Percentiles rank a stretch among this genome's conserved stretches.
phyloP scores from a whole-genome alignment of 306 rosid genomes.

The Cicer arietinum region DNA sequence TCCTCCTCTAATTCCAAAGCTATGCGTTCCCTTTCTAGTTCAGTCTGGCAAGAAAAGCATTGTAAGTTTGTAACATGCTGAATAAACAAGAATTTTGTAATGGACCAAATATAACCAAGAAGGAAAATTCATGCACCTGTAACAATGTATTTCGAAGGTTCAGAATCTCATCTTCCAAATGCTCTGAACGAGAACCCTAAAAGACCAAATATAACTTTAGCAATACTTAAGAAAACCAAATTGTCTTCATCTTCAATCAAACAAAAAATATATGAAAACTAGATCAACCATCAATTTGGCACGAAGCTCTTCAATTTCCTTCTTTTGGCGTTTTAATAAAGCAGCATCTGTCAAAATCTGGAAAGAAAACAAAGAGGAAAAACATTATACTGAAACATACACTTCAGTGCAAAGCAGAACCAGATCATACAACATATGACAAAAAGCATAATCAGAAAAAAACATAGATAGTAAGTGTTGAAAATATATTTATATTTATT shows the following conservation, averaged over 20 bases:
- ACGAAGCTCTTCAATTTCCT: conserved; percentile 92
- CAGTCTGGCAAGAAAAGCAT: conserved; percentile 61
- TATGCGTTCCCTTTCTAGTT: conserved; percentile 93
- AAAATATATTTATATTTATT: no score
- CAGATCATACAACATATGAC: conserved; percentile 28
- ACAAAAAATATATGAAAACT: conserved; percentile 29
- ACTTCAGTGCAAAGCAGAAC: conserved; percentile 37
- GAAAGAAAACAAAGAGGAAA: conserved; percentile 33
- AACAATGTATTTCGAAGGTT: conserved; percentile 86
- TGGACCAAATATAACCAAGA: conserved; percentile 28
- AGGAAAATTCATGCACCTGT: conserved; percentile 58
- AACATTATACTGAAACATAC: conserved; percentile 33
- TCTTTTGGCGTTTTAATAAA: conserved; percentile 91
- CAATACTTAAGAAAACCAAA: conserved; percentile 28
- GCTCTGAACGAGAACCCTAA: conserved; percentile 97
- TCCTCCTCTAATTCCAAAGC: conserved; percentile 97
- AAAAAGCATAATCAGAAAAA: conserved; percentile 27
- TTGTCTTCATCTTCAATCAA: conserved; percentile 9
- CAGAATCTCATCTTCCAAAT: conserved; percentile 79
- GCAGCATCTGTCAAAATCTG: conserved; percentile 99
- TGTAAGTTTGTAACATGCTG: conserved; percentile 28
- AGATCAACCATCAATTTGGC: conserved; percentile 81
- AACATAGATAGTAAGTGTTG: neutral
- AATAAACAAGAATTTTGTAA: conserved; percentile 37
- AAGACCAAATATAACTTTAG: conserved; percentile 22